These are phyloP conservation scores for Sporothrix globosa DNA, from an alignment of 2,329 filamentous ascomycete genomes.

Conservation along the genomic window DNA sequence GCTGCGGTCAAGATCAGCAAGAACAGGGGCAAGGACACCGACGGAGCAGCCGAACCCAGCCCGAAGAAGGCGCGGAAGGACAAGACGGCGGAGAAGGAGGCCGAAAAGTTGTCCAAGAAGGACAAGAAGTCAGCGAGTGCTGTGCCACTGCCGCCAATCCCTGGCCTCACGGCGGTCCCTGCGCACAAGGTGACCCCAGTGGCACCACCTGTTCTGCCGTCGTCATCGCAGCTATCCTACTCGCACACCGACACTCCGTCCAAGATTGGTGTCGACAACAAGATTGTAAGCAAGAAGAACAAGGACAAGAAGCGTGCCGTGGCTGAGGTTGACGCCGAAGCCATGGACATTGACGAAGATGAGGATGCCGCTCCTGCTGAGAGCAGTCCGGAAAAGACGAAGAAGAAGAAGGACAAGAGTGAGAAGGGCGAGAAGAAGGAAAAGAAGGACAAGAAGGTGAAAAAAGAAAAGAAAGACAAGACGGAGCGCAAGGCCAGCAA, in stretches of 20 bases:
- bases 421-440: slow-evolving; percentile 27
- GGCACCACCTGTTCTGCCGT: slow-evolving; percentile 36
- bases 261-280: slow-evolving; percentile 26
- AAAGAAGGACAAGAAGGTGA: slow-evolving; percentile 27
- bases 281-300: slow-evolving; percentile 24
- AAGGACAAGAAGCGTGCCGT: slow-evolving; percentile 31
- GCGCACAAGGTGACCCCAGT: slow-evolving; percentile 39
- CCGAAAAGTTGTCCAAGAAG: slow-evolving; percentile 8
- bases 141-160: slow-evolving; percentile 23
- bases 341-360: background rate
- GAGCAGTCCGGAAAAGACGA: slow-evolving; percentile 25
- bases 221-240: slow-evolving; percentile 30
- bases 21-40: slow-evolving; percentile 37
- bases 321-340: background rate
- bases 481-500: slow-evolving; percentile 29
- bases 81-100: slow-evolving; percentile 33
- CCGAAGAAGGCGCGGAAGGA: slow-evolving; percentile 34
- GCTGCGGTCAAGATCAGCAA: slow-evolving; percentile 41
- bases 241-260: slow-evolving; percentile 34
- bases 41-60: background rate
- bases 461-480: slow-evolving; percentile 26
- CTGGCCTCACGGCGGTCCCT: background rate
- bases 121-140: slow-evolving; percentile 29
- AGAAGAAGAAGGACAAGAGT: slow-evolving; percentile 22
- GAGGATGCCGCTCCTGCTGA: slow-evolving; percentile 9